Conservation (phyloP, 2,329 filamentous ascomycete genomes). For the Chlorencoelia australis region DNA sequence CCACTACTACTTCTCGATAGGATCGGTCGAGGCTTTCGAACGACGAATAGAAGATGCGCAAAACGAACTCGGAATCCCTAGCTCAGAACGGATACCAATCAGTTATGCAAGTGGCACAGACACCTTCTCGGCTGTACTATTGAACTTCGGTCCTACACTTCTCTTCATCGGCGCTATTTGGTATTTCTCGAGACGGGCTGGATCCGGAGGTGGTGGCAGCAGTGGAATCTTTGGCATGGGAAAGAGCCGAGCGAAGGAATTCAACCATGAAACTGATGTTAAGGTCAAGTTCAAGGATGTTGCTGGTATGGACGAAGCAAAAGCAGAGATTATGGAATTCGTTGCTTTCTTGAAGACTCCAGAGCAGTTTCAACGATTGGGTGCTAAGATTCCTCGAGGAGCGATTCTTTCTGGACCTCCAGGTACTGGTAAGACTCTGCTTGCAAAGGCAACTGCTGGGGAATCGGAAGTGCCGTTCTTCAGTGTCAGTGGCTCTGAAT, state of each 20-base stretch:
- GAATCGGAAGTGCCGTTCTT: conserved; percentile 97
- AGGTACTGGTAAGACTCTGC: conserved; percentile 93
- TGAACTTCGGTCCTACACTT: conserved; percentile 50
- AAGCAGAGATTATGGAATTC: conserved; percentile 98
- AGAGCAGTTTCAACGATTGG: conserved; percentile 82
- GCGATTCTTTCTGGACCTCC: conserved; percentile 96
- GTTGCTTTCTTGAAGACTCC: conserved; percentile 95
- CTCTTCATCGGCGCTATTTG: conserved; percentile 75
- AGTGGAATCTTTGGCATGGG: conserved; percentile 92
- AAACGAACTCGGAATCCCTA: conserved; percentile 74
- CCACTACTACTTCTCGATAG: conserved; percentile 90
- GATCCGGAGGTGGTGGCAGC: conserved; percentile 52
- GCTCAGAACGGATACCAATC: conserved; percentile 83
- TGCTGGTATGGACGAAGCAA: conserved; percentile 96
- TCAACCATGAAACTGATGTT: conserved; percentile 93
- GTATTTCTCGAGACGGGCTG: conserved; percentile 69
- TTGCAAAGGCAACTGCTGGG: conserved; percentile 94
- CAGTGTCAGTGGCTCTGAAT: conserved; percentile 96
- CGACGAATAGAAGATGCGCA: conserved; percentile 80
- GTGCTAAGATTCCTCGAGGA: conserved; percentile 94
- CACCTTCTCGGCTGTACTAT: conserved; percentile 48
- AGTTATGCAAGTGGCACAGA: conserved; percentile 72
- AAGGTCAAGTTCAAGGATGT: conserved; percentile 97
- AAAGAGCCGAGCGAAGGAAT: conserved; percentile 90
- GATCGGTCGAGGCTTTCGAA: conserved; percentile 89